A percentile compares a stretch with the other conserved stretches of the same genome.
phyloP scores from a whole-genome alignment of 1,284 basidiomycete species.

The Trichosporon ovoides region DNA sequence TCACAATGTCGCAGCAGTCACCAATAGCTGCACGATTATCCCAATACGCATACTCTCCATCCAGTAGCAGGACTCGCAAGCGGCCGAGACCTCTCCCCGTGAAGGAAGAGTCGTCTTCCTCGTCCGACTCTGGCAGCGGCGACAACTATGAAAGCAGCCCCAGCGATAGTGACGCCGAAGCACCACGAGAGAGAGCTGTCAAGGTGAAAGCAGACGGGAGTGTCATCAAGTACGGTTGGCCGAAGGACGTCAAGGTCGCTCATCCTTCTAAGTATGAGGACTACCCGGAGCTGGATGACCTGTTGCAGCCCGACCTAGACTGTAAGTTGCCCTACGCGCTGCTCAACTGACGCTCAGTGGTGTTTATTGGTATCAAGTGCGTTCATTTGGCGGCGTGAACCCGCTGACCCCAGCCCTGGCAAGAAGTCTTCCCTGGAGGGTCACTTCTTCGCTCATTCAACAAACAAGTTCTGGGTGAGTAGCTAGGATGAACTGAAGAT shows the following conservation, averaged over 20 bases:
- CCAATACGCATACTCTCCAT: neutral
- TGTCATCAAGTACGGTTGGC: neutral
- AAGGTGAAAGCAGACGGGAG: neutral
- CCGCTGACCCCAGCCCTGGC: constrained; percentile 53
- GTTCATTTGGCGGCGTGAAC: constrained; percentile 14
- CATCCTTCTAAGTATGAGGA: neutral
- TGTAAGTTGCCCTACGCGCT: neutral
- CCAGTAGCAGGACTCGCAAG: neutral
- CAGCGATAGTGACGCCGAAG: neutral
- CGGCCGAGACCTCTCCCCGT: neutral
- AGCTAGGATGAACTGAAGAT: constrained; percentile 52
- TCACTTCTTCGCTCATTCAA: constrained; percentile 66
- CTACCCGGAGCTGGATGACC: neutral
- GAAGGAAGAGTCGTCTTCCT: neutral
- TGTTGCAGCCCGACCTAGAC: constrained; percentile 6
- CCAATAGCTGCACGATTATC: neutral
- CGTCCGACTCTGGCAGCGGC: neutral
- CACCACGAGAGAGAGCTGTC: neutral
- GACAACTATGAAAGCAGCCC: neutral
- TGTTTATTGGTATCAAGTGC: constrained; percentile 66
- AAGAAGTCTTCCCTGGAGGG: constrained; percentile 58
- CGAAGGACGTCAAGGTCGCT: neutral
- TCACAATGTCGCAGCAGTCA: neutral
- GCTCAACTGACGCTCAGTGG: constrained; percentile 46
- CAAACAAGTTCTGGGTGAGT: constrained; percentile 55